A percentile compares a stretch with the other conserved stretches of the same genome.
phyloP scores from a whole-genome alignment of 2,329 filamentous ascomycete species.

The Aspergillus sp. region DNA sequence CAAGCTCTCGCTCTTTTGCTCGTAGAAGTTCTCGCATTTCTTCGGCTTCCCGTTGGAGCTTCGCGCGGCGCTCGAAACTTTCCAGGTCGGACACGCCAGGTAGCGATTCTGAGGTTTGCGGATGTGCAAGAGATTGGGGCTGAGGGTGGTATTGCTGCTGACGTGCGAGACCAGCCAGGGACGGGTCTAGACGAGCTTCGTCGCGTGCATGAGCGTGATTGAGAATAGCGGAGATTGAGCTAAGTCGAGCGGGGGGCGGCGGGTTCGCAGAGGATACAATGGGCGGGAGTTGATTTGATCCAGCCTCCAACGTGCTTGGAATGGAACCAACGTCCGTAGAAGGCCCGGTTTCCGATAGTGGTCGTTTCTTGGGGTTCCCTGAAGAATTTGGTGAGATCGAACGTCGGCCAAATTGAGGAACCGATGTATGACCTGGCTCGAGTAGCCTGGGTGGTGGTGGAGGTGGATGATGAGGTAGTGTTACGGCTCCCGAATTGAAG shows the following conservation, averaged over 20 bases:
- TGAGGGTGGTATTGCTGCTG: slow-evolving; percentile 30
- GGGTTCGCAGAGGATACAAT: slow-evolving; percentile 38
- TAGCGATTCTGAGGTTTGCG: slow-evolving; percentile 25
- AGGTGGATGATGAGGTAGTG: slow-evolving; percentile 32
- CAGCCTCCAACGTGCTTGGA: slow-evolving; percentile 31
- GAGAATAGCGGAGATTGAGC: slow-evolving; percentile 73
- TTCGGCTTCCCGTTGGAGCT: slow-evolving; percentile 71
- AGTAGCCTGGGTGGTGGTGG: slow-evolving; percentile 30
- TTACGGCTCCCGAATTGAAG: slow-evolving; percentile 36
- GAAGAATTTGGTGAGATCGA: slow-evolving; percentile 32
- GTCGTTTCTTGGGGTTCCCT: slow-evolving; percentile 36
- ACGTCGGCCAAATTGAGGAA: slow-evolving; percentile 31
- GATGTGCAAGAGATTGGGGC: slow-evolving; percentile 21
- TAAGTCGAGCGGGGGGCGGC: slow-evolving; percentile 59
- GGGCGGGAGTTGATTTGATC: slow-evolving; percentile 39
- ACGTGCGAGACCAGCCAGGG: slow-evolving; percentile 32
- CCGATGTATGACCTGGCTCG: slow-evolving; percentile 30
- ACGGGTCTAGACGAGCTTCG: slow-evolving; percentile 44
- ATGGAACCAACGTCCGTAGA: slow-evolving; percentile 26
- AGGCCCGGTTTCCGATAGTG: slow-evolving; percentile 33
- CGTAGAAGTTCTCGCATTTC: slow-evolving; percentile 71
- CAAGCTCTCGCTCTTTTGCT: slow-evolving; percentile 72
- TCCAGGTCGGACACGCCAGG: slow-evolving; percentile 48
- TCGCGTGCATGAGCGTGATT: slow-evolving; percentile 53
- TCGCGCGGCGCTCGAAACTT: slow-evolving; percentile 59